Evolutionary conservation across 768 basidiomycete genomes (phyloP).

Genomic region (Auricularia sp.): DNA sequence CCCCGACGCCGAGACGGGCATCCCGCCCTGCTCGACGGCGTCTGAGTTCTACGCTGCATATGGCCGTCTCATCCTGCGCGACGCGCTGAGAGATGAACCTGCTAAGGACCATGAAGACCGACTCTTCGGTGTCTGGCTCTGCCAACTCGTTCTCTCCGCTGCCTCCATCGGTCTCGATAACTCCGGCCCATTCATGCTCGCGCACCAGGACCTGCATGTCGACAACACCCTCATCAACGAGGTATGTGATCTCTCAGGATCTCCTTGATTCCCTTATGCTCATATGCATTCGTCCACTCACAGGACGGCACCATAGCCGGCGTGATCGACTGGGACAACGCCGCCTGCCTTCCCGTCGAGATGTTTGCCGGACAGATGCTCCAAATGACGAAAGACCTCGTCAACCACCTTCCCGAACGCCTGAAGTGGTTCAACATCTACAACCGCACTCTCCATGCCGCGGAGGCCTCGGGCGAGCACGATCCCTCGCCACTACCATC

Average conservation of each 20-base stretch:
- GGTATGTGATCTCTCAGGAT: too few species aligned
- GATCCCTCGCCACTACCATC: too few species aligned
- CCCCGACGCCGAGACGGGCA: not conserved
- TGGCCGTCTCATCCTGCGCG: too few species aligned
- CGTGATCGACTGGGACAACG: not conserved
- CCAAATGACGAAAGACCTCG: not conserved
- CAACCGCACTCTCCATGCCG: not conserved
- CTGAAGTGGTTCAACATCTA: not conserved
- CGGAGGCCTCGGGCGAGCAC: too few species aligned
- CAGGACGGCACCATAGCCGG: not conserved
- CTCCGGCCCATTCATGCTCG: not conserved
- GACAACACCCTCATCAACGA: not conserved
- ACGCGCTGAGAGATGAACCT: not conserved
- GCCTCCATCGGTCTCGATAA: not conserved
- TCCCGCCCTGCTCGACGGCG: not conserved
- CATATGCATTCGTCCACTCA: too few species aligned
- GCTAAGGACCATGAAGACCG: not conserved
- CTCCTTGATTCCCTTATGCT: too few species aligned
- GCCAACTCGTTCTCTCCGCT: not conserved
- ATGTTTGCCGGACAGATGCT: not conserved
- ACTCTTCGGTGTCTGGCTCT: not conserved
- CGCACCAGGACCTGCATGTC: not conserved
- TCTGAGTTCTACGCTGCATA: not conserved
- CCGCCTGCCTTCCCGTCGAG: not conserved
- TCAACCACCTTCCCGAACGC: not conserved